Percentiles rank a stretch among this genome's conserved stretches.
These are phyloP conservation scores for Tricholoma bakamatsutake DNA, from an alignment of 768 basidiomycete genomes.

Conservation along the genomic window DNA sequence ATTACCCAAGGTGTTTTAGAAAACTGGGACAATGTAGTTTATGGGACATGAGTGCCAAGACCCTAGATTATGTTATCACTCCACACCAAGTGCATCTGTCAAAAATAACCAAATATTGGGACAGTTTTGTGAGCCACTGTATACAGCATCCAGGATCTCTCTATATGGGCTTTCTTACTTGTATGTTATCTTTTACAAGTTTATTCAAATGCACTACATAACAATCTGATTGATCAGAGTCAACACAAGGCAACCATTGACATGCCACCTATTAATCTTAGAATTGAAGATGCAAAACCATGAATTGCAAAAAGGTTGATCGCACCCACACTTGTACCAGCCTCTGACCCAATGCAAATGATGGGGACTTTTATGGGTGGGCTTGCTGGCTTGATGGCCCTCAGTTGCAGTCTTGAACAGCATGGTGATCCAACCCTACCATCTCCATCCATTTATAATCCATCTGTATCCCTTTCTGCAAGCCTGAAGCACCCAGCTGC, in stretches of 20 bases:
- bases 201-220: neutral
- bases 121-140: too few relatives aligned
- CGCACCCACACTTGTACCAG: neutral
- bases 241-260: too few relatives aligned
- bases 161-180: too few relatives aligned
- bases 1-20: too few relatives aligned
- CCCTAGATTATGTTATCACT: too few relatives aligned
- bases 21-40: too few relatives aligned
- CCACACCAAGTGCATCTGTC: too few relatives aligned
- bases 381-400: neutral
- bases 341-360: too few relatives aligned
- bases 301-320: neutral
- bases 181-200: too few relatives aligned
- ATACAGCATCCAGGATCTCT: too few relatives aligned
- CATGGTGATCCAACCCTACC: neutral
- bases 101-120: too few relatives aligned
- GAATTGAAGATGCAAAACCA: neutral
- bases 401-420: neutral
- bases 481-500: neutral
- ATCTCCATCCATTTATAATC: neutral
- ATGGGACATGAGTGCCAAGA: too few relatives aligned
- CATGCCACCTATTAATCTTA: conserved; percentile 2
- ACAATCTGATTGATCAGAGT: neutral
- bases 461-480: neutral
- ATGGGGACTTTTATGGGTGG: conserved; percentile 1